A percentile compares a stretch with the other conserved stretches of the same genome.
These are phyloP conservation scores for Zhuliangozyma blackwelliae DNA, from an alignment of 1,139 yeast species.

Conservation along the genomic window DNA sequence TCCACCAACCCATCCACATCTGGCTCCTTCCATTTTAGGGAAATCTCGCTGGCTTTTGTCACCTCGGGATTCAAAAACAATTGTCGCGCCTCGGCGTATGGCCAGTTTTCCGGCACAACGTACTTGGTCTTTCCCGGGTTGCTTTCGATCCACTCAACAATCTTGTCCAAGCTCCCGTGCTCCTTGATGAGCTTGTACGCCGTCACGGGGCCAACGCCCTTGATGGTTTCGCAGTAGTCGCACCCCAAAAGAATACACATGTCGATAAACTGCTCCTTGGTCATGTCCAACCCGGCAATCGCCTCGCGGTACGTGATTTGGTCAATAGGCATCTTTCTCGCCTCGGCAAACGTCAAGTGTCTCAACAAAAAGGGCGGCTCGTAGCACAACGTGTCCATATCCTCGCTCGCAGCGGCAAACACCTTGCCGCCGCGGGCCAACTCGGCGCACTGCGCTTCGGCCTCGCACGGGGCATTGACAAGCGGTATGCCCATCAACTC, in stretches of 20 bases:
- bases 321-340: slow-evolving; percentile 86
- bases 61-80: slow-evolving; percentile 83
- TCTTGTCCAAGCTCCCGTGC: slow-evolving; percentile 73
- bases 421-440: slow-evolving; percentile 85
- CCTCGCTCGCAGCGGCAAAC: slow-evolving; percentile 97
- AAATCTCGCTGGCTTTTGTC: slow-evolving; percentile 51
- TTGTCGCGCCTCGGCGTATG: slow-evolving; percentile 81
- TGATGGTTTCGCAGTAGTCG: slow-evolving; percentile 93
- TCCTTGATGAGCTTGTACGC: slow-evolving; percentile 86
- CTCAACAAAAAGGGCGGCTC: slow-evolving; percentile 79
- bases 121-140: slow-evolving; percentile 65
- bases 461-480: slow-evolving; percentile 94
- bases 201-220: slow-evolving; percentile 94
- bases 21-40: slow-evolving; percentile 75
- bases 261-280: slow-evolving; percentile 74
- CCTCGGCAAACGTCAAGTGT: slow-evolving; percentile 91
- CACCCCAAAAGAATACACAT: slow-evolving; percentile 91
- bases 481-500: slow-evolving; percentile 92
- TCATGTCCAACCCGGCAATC: slow-evolving; percentile 71
- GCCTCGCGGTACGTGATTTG: slow-evolving; percentile 72
- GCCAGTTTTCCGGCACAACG: slow-evolving; percentile 93
- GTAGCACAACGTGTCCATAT: slow-evolving; percentile 96
- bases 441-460: slow-evolving; percentile 98
- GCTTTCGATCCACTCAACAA: slow-evolving; percentile 58
- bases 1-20: slow-evolving; percentile 71